Conservation (phyloP, 2,329 filamentous ascomycete species). For the Plectosphaerella sp. region DNA sequence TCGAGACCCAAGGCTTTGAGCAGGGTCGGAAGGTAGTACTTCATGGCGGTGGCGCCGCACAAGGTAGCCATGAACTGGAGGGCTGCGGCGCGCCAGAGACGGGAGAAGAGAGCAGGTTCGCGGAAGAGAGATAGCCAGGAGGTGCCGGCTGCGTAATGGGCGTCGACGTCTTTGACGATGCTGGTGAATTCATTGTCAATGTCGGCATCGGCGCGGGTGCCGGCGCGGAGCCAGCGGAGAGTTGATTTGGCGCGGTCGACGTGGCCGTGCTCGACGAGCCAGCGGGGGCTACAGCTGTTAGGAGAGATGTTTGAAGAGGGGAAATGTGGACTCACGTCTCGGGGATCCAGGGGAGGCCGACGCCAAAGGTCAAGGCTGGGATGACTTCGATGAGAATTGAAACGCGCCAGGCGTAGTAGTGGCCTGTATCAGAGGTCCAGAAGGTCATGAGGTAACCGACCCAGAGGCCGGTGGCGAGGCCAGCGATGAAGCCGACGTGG, state of each 20-base stretch:
- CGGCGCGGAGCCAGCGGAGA: constrained; percentile 45
- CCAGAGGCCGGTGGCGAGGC: constrained; percentile 51
- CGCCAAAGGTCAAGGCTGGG: constrained; percentile 43
- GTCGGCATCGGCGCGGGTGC: constrained; percentile 27
- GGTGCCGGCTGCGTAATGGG: constrained; percentile 27
- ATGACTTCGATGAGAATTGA: constrained; percentile 48
- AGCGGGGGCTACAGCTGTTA: constrained; percentile 41
- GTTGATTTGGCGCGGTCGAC: constrained; percentile 35
- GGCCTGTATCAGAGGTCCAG: constrained; percentile 40
- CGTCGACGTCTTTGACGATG: constrained; percentile 39
- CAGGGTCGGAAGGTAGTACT: constrained; percentile 54
- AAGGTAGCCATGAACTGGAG: constrained; percentile 58
- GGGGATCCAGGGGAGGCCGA: constrained; percentile 46
- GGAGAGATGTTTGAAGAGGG: not conserved
- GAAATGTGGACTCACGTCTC: constrained; percentile 39
- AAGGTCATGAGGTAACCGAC: constrained; percentile 52
- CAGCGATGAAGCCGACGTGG: constrained; percentile 53
- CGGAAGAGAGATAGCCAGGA: constrained; percentile 44
- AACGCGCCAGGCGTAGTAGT: constrained; percentile 46
- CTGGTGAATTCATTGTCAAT: constrained; percentile 37
- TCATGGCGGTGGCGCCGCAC: constrained; percentile 56
- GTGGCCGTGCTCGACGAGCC: constrained; percentile 49
- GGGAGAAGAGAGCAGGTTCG: constrained; percentile 40
- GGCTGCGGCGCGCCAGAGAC: constrained; percentile 52
- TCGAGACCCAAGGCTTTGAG: constrained; percentile 45